These are phyloP conservation scores for Scheffersomyces insectosa DNA, from an alignment of 1,139 yeast genomes.

Conservation along the genomic window DNA sequence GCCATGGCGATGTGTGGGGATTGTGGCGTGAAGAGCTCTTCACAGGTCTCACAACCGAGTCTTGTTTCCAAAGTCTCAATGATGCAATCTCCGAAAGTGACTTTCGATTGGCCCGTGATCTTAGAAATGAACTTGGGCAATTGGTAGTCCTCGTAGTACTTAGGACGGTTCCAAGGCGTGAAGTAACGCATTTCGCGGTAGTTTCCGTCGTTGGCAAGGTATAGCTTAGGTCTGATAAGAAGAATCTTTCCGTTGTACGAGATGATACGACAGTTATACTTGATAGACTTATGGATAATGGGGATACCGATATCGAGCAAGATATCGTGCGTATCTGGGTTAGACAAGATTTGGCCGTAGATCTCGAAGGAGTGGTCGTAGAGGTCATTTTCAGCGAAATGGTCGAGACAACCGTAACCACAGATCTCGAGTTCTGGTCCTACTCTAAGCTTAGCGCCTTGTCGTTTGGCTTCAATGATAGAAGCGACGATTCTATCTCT, in stretches of 20 bases:
- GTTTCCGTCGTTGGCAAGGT: slow-evolving; percentile 96
- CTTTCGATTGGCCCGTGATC: slow-evolving; percentile 63
- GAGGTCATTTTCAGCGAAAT: slow-evolving; percentile 86
- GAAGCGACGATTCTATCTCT: slow-evolving; percentile 85
- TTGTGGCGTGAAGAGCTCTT: slow-evolving; percentile 93
- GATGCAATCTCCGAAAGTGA: slow-evolving; percentile 88
- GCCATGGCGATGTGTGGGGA: slow-evolving; percentile 93
- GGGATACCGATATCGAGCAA: slow-evolving; percentile 95
- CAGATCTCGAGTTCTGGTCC: slow-evolving; percentile 97
- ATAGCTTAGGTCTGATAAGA: slow-evolving; percentile 86
- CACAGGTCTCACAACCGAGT: slow-evolving; percentile 96
- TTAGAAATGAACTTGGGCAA: slow-evolving; percentile 69
- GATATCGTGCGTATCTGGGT: slow-evolving; percentile 70
- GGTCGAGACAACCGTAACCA: slow-evolving; percentile 96
- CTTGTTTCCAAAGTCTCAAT: slow-evolving; percentile 81
- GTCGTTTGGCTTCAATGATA: slow-evolving; percentile 70
- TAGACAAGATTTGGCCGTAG: slow-evolving; percentile 70
- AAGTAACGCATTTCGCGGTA: slow-evolving; percentile 97
- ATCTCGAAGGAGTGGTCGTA: slow-evolving; percentile 94
- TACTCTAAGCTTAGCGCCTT: slow-evolving; percentile 81
- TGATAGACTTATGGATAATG: slow-evolving; percentile 77
- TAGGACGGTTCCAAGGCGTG: slow-evolving; percentile 88
- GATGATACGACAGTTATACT: slow-evolving; percentile 87
- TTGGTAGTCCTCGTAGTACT: slow-evolving; percentile 66
- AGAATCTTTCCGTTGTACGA: slow-evolving; percentile 78